Evolutionary conservation across 2,329 filamentous ascomycete species (phyloP).

Genomic region (Neonectria coccinea): DNA sequence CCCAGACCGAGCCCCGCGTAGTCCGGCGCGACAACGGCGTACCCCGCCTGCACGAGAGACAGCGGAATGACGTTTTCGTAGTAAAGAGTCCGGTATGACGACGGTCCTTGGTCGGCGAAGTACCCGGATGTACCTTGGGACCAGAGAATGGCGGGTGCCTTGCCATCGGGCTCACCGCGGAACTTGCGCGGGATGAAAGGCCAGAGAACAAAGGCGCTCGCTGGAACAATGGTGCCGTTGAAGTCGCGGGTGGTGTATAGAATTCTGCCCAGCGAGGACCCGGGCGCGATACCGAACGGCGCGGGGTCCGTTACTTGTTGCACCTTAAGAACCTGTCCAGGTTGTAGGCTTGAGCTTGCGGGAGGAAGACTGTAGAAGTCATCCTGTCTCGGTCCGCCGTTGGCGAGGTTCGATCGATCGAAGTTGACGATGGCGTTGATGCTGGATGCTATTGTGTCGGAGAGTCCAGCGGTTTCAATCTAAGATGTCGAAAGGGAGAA

Average conservation of each 20-base stretch:
- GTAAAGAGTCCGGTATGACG: constrained; percentile 53
- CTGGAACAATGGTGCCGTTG: constrained; percentile 32
- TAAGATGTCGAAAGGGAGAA: constrained; percentile 22
- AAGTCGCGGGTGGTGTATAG: constrained; percentile 27
- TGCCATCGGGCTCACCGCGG: background rate
- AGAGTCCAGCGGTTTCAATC: constrained; percentile 20
- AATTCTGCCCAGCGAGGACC: constrained; percentile 19
- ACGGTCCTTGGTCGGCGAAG: constrained; percentile 53
- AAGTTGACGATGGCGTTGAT: constrained; percentile 30
- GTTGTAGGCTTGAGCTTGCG: background rate
- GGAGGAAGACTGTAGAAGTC: constrained; percentile 32
- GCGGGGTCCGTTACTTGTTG: constrained; percentile 28
- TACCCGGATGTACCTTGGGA: constrained; percentile 59
- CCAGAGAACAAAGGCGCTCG: constrained; percentile 29
- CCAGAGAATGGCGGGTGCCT: constrained; percentile 52
- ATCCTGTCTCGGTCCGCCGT: constrained; percentile 34
- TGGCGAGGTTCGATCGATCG: constrained; percentile 30
- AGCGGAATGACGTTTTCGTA: constrained; percentile 55
- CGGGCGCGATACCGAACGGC: constrained; percentile 14
- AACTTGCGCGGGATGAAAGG: constrained; percentile 22
- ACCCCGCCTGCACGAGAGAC: constrained; percentile 54
- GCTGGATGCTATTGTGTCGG: constrained; percentile 7
- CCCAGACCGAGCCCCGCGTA: constrained; percentile 58
- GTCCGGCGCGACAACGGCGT: constrained; percentile 58
- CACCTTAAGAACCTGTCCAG: constrained; percentile 31